These are phyloP conservation scores for Cantharellus anzutake DNA, from an alignment of 768 basidiomycete genomes.

Conservation along the genomic window DNA sequence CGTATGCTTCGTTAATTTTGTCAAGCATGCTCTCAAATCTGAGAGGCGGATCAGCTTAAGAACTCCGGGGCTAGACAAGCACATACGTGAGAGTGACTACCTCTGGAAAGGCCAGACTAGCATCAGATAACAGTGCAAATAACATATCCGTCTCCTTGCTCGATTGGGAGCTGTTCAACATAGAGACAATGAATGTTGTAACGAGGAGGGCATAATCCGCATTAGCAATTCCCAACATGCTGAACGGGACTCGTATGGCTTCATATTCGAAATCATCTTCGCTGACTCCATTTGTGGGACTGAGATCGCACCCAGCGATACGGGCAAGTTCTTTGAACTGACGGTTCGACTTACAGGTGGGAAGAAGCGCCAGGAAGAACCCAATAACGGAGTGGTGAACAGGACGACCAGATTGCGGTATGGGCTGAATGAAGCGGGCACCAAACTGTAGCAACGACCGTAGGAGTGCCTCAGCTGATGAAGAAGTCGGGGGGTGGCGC, in stretches of 20 bases:
- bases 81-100: conserved; percentile 55
- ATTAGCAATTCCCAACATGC: conserved; percentile 43
- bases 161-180: conserved; percentile 54
- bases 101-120: conserved; percentile 49
- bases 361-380: conserved; percentile 63
- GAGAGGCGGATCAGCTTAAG: not conserved
- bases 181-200: conserved; percentile 55
- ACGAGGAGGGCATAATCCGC: conserved; percentile 46
- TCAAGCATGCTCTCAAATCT: conserved; percentile 67
- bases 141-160: conserved; percentile 68
- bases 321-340: conserved; percentile 41
- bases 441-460: conserved; percentile 23
- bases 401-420: not conserved
- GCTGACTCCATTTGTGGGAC: conserved; percentile 18
- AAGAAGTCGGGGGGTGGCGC: conserved; percentile 30
- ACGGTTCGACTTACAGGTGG: conserved; percentile 38
- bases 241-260: conserved; percentile 31
- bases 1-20: conserved; percentile 50
- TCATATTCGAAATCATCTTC: conserved; percentile 25
- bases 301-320: conserved; percentile 25
- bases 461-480: conserved; percentile 34
- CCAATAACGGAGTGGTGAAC: conserved; percentile 35
- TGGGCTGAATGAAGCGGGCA: conserved; percentile 15
- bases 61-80: not conserved
- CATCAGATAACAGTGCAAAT: conserved; percentile 55